A percentile compares a stretch with the other conserved stretches of the same genome.
Evolutionary conservation across 2,329 filamentous ascomycete species (phyloP).

Genomic region (Colletotrichum limetticola): DNA sequence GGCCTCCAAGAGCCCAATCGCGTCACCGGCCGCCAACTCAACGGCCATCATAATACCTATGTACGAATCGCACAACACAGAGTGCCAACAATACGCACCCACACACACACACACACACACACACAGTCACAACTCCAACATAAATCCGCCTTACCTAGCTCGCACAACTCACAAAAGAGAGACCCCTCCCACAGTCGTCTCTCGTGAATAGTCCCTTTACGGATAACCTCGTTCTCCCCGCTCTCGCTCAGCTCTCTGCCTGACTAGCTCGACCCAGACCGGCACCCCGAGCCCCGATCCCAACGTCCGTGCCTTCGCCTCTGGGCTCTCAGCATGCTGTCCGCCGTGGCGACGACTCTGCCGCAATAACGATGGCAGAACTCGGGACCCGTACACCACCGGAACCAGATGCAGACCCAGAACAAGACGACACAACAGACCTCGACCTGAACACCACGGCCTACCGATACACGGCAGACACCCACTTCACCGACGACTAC

Average conservation of each 20-base stretch:
- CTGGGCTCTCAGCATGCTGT: conserved; percentile 27
- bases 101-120: neutral
- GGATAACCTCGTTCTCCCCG: conserved; percentile 18
- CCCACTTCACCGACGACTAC: neutral
- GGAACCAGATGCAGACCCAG: neutral
- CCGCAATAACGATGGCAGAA: conserved; percentile 34
- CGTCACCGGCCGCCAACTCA: conserved; percentile 11
- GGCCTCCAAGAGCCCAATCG: conserved; percentile 7
- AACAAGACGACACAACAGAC: neutral
- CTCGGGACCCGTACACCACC: conserved; percentile 1
- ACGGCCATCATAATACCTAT: neutral
- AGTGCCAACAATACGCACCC: neutral
- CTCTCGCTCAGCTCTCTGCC: neutral
- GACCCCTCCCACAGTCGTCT: neutral
- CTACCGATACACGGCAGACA: neutral
- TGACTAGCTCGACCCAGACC: neutral
- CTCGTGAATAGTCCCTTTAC: neutral
- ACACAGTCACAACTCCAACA: conserved; percentile 6
- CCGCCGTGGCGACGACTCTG: conserved; percentile 22
- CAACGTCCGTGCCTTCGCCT: conserved; percentile 11
- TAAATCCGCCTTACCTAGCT: conserved; percentile 11
- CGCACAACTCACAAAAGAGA: conserved; percentile 10
- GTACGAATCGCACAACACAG: neutral
- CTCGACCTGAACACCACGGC: neutral
- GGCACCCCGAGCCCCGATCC: neutral